Base-by-base conservation (phyloP, 805 yeast species). In the Zygotorulaspora chibaensis region DNA sequence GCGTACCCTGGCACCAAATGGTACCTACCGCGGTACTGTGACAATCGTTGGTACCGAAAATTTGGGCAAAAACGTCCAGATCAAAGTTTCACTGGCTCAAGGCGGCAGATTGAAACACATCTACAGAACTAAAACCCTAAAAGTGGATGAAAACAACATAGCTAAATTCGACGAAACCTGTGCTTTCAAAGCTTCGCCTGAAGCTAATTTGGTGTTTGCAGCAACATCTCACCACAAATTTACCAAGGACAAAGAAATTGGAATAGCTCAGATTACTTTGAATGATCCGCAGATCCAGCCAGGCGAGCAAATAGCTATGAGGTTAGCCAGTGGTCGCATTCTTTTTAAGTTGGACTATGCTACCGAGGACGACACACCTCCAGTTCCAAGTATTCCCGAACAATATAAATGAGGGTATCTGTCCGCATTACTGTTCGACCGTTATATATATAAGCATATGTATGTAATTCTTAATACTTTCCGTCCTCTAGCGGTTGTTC, bases 161-260 rank as follows among this genome's bases (percentile, higher is more conserved):
- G 69, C 71, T 40, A 68, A 63, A 45, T 82, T 84, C 79, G 74
- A 79, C 48, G 96, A 87, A 59, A 70, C 80, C 16, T 71, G 76
- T 48, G 72, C 81, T 3, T 85, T 90, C 70, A 80, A 77, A 57
- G 82, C 91, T 4, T 71, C 83, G 3, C 66, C 81, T 3, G 83
- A 77, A 9, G 81, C 83, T 3, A 74, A 70, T 44, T 57, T 90
- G 35, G 68, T 78, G 2, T 77, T 91, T 57, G 72, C 73, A 34
- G 77, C 87, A 23, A 71, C 79, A 35, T 79, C 81, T 28, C 84
- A 79, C 58, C 93, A 86, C 61, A 75, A 80, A 2, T 75, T 90
- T 55, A 89, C 95, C 31, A 81, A 83, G 58, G 83, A 79, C 54
- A 69, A 71, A 23, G 85, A 79, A 46, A 45, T 88, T 34, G 95